Conservation (phyloP, 164 flowering plant species). For the Dillenia turbinata region DNA sequence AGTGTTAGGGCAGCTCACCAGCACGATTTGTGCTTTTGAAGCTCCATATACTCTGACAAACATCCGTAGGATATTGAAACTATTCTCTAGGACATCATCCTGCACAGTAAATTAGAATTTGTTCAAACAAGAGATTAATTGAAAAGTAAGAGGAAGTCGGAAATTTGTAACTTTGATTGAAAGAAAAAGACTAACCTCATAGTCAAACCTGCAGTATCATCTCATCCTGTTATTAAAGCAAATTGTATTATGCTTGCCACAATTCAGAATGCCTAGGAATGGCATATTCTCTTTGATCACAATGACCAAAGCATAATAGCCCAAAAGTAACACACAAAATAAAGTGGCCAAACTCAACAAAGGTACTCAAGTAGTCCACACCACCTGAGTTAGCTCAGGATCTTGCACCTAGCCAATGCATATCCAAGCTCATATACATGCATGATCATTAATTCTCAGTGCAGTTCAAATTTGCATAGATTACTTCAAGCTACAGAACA, state of each 20-base stretch:
- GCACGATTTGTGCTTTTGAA: slow-evolving; percentile 58
- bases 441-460: no score
- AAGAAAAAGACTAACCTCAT: slow-evolving; percentile 58
- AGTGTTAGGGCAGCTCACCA: slow-evolving; percentile 43
- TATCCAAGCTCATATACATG: no score
- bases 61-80: slow-evolving; percentile 89
- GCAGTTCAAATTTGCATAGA: no score
- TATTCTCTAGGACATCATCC: slow-evolving; percentile 87
- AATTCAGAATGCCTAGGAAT: background rate
- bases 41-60: slow-evolving; percentile 82
- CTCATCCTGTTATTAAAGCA: slow-evolving; percentile 12
- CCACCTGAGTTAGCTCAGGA: no score
- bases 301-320: no score
- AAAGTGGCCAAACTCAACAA: no score
- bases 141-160: background rate
- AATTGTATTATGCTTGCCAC: slow-evolving; percentile 19
- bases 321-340: no score
- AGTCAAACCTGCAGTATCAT: slow-evolving; percentile 68
- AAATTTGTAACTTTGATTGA: background rate
- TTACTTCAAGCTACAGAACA: no score
- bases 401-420: no score
- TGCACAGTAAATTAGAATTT: slow-evolving; percentile 22
- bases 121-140: slow-evolving; percentile 1
- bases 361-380: no score
- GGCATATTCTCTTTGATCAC: no score